Base-by-base conservation (phyloP, 2,329 filamentous ascomycete species). In the Ceratocystis eucalypticola region DNA sequence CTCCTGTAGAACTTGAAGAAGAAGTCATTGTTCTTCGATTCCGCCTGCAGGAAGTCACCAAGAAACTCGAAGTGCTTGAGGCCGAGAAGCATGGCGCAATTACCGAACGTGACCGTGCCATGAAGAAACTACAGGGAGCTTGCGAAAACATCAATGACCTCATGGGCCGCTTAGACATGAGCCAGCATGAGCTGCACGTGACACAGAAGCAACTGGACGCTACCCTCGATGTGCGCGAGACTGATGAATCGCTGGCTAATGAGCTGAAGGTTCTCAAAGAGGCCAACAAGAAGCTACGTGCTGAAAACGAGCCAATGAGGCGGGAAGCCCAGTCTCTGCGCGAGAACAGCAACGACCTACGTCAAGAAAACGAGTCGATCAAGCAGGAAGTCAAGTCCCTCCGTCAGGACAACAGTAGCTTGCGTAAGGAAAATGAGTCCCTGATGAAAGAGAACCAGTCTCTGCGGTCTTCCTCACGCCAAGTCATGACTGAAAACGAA, bases 31-130 rank as follows among this genome's bases (percentile, higher is more conserved):
- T 83, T 22, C 76, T 88, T 46, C 82, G 87, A 70, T 77, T 80
- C 6, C 84, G 82, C 17, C 76, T 89, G 1, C 84, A 87, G 68
- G 80, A 85, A 69, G 79, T 82, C 46, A 84, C 85, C 65, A 82
- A 82, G 59, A 86, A 86, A 71, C 77, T 82, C 28, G 83, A 80
- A 68, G 78, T 84, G n/a, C 79, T 81, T 45, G 84, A 88, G 63
- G 84, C 85, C 64, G 81, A 85, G 69, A 84, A 82, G 67, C 82
- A 86, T 69, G 81, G 84, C 2, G 75, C 88, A 53, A 79, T 80
- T 2, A 79, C 82, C 37, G 87, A 89, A 73, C 81, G 85, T 37
- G 86, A 89, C 70, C 83, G 84, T 61, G 81, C 87, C 46, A 78
- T 87, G 62, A 80, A 80, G 64, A 85, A 86, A 70, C 78, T 86